Conservation (phyloP, 257 asterid genomes). For the Avicennia marina region DNA sequence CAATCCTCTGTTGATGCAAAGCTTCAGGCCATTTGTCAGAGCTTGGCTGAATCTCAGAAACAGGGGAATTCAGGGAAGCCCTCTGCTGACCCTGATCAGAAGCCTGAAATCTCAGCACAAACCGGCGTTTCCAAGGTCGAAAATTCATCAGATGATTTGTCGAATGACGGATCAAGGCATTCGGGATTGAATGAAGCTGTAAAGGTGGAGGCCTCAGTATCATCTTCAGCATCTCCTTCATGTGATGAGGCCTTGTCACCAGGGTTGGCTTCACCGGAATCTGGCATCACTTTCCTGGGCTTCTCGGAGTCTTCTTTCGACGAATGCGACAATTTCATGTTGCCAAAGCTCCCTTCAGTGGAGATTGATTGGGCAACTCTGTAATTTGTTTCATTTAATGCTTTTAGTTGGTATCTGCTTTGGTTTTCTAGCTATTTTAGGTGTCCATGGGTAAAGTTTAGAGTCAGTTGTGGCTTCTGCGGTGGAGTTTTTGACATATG, state of each 20-base stretch:
- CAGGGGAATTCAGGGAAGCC: constrained; percentile 32
- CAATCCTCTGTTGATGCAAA: constrained; percentile 75
- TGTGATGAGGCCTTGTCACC: constrained; percentile 24
- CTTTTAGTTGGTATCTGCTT: neutral
- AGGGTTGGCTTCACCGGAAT: constrained; percentile 52
- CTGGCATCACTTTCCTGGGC: constrained; percentile 40
- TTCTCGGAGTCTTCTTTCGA: constrained; percentile 43
- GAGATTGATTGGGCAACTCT: constrained; percentile 94
- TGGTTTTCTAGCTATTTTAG: neutral
- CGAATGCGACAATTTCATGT: constrained; percentile 30
- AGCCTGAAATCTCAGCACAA: constrained; percentile 6
- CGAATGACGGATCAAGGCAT: no score
- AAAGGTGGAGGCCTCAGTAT: constrained; percentile 42
- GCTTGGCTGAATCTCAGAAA: constrained; percentile 43
- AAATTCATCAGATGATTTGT: constrained; percentile 8
- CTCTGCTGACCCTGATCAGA: neutral
- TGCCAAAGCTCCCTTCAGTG: constrained; percentile 76
- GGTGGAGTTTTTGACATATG: constrained; percentile 75
- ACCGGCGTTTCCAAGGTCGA: constrained; percentile 10
- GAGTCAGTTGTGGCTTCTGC: constrained; percentile 45
- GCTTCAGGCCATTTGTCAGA: constrained; percentile 65
- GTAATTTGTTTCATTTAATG: constrained; percentile 5
- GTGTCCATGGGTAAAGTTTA: constrained; percentile 5
- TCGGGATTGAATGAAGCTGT: constrained; percentile 17
- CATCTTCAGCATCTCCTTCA: constrained; percentile 29